phyloP scores from a whole-genome alignment of 2,329 filamentous ascomycete species.

The Diaporthe batatas region DNA sequence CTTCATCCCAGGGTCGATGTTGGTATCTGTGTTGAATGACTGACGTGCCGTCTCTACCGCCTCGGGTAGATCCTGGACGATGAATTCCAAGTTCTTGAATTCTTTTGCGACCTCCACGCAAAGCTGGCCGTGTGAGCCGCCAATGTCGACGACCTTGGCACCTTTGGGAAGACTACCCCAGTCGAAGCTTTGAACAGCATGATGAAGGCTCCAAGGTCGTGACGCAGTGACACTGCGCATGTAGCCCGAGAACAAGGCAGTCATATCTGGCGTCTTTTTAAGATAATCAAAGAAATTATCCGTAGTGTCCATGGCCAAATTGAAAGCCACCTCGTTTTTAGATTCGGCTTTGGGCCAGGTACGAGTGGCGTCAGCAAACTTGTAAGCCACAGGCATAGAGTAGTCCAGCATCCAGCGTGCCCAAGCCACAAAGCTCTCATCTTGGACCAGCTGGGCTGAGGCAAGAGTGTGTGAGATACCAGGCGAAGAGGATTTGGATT shows the following conservation, averaged over 20 bases:
- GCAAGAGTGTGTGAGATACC: slow-evolving; percentile 3
- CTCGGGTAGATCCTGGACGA: slow-evolving; percentile 26
- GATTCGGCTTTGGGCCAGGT: not conserved
- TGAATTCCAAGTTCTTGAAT: not conserved
- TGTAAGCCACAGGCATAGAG: slow-evolving; percentile 14
- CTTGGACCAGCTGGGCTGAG: not conserved
- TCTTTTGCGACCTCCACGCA: slow-evolving; percentile 10
- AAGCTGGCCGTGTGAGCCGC: slow-evolving; percentile 16
- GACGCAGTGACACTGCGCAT: slow-evolving; percentile 11
- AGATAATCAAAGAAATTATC: slow-evolving; percentile 13
- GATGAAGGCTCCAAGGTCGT: slow-evolving; percentile 10
- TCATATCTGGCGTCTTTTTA: slow-evolving; percentile 13
- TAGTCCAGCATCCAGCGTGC: slow-evolving; percentile 14
- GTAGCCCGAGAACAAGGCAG: not conserved
- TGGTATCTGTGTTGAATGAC: not conserved
- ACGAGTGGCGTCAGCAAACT: slow-evolving; percentile 3
- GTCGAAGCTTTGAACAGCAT: slow-evolving; percentile 5
- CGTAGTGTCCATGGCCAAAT: not conserved
- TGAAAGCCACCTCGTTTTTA: slow-evolving; percentile 11
- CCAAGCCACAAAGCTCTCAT: slow-evolving; percentile 9
- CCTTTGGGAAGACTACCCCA: slow-evolving; percentile 3
- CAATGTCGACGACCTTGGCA: slow-evolving; percentile 9
- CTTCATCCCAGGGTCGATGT: not conserved
- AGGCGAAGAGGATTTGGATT: slow-evolving; percentile 9
- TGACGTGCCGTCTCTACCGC: slow-evolving; percentile 7